Evolutionary conservation across 2,329 filamentous ascomycete genomes (phyloP), one percentile per base, ranked within the genome.

Genomic region (Nigrospora oryzae): DNA sequence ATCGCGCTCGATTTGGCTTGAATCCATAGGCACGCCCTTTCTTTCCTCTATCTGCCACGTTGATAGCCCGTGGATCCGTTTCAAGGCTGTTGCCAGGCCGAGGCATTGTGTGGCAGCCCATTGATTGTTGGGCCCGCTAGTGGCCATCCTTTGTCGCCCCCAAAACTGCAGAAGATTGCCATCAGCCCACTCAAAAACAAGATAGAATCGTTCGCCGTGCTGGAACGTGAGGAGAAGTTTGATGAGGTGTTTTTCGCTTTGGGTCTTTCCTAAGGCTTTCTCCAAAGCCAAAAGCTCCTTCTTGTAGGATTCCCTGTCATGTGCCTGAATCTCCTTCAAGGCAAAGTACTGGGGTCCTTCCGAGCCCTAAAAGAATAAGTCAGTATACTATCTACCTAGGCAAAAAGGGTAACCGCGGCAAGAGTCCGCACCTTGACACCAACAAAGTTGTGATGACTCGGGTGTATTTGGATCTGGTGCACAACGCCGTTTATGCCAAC

Each of bases 141-240:
- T 40, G 41, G 11, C 12, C 15, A n/a, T 11, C 32, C 28, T 7
- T 15, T 41, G 15, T 12, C 14, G 7, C 11, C 38, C 12, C 45
- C 45, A 47, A 12, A 44, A 47, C 17, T 52, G 33, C 13, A 28
- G 14, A 4, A 53, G 38, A 23, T 50, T 53, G 5, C 48, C 48
- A 32, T 53, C 46, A 16, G 50, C 51, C 48, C 48, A 53, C 31
- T 48, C 46, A 12, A 53, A 53, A 5, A 52, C 17, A 8, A 53
- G 40, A 36, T 45, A 53, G 3, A 12, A 45, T 30, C 12, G 37
- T 0, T 43, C 35, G 0, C 50, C 42, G 13, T 51, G 40, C 30
- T 46, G 36, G 14, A 47, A 50, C 3, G 46, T 50, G 3, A 51
- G 33, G 5, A 53, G 44, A 11, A 50, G 40, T 14, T 51, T 48